These are phyloP conservation scores for Cercophora samala DNA, from an alignment of 495 filamentous ascomycete species.

Conservation along the genomic window DNA sequence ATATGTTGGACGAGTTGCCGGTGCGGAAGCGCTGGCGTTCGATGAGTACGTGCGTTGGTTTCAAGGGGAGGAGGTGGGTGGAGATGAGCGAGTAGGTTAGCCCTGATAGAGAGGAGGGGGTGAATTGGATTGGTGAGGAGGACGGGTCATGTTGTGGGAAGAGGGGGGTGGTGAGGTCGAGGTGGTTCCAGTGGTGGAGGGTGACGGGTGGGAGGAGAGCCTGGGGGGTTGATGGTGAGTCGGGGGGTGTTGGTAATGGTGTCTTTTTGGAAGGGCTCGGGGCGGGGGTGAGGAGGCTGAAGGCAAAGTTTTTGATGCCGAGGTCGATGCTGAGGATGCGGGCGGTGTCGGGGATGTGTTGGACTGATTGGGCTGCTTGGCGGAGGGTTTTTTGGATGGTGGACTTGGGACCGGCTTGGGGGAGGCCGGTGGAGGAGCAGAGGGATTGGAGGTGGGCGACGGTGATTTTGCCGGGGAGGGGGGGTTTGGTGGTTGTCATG, in stretches of 20 bases:
- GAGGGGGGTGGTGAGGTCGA: conserved; percentile 30
- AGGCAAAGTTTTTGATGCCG: conserved; percentile 82
- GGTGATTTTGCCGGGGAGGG: conserved; percentile 2
- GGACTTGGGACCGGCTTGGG: conserved; percentile 21
- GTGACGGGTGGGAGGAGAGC: conserved; percentile 40
- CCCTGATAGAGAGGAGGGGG: conserved; percentile 54
- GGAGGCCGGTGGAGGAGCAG: conserved; percentile 27
- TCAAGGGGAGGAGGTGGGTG: conserved; percentile 46
- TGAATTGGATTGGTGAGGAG: conserved; percentile 37
- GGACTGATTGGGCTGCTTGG: conserved; percentile 18
- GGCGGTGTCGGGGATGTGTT: conserved; percentile 19
- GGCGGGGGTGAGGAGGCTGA: conserved; percentile 54
- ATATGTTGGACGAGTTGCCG: conserved; percentile 57
- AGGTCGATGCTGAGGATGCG: conserved; percentile 78
- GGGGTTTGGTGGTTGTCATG: conserved; percentile 12
- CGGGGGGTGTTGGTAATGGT: not conserved
- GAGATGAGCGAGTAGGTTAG: conserved; percentile 62
- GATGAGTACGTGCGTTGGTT: conserved; percentile 74
- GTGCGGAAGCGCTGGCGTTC: conserved; percentile 87
- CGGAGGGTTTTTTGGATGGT: conserved; percentile 19
- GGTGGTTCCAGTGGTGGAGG: conserved; percentile 35
- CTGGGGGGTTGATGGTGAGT: conserved; percentile 20
- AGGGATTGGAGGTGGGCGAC: conserved; percentile 10
- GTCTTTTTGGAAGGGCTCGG: not conserved
- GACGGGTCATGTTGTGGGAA: not conserved